Evolutionary conservation across 2,329 filamentous ascomycete species (phyloP).

Genomic region (Alternaria sp.): DNA sequence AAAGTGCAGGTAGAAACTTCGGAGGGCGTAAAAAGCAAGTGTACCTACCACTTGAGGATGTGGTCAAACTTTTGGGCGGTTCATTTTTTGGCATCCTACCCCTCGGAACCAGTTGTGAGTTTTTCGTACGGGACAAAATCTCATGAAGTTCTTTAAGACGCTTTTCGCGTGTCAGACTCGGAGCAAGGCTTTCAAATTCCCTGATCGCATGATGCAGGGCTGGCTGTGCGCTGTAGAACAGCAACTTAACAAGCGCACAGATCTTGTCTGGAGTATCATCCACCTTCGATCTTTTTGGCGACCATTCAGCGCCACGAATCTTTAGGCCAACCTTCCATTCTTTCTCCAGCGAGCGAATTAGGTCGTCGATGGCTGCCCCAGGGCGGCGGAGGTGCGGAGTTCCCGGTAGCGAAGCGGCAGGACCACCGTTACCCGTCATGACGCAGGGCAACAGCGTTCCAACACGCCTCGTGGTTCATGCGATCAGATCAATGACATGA

Average conservation of each 20-base stretch:
- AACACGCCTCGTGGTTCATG: neutral
- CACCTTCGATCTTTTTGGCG: conserved; percentile 24
- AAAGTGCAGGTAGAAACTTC: neutral
- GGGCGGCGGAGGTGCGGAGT: conserved; percentile 26
- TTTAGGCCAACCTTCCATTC: conserved; percentile 34
- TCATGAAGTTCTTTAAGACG: conserved; percentile 21
- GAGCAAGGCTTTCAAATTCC: conserved; percentile 26
- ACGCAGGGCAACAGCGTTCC: conserved; percentile 11
- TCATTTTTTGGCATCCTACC: conserved; percentile 10
- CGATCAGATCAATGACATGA: neutral
- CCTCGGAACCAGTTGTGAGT: conserved; percentile 1
- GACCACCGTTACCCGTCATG: conserved; percentile 10
- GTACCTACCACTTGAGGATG: conserved; percentile 22
- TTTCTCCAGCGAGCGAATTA: conserved; percentile 31
- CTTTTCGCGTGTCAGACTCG: neutral
- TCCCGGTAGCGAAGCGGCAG: conserved; percentile 9
- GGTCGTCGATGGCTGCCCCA: conserved; percentile 25
- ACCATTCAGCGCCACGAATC: conserved; percentile 26
- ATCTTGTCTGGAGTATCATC: conserved; percentile 23
- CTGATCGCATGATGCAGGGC: conserved; percentile 28
- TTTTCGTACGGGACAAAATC: conserved; percentile 17
- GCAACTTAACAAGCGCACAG: conserved; percentile 25
- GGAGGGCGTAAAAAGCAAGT: neutral
- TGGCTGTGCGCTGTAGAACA: conserved; percentile 25
- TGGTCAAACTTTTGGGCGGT: conserved; percentile 14